Conservation (phyloP, 768 basidiomycete species). For the Lanmaoa pseudosensibilis region DNA sequence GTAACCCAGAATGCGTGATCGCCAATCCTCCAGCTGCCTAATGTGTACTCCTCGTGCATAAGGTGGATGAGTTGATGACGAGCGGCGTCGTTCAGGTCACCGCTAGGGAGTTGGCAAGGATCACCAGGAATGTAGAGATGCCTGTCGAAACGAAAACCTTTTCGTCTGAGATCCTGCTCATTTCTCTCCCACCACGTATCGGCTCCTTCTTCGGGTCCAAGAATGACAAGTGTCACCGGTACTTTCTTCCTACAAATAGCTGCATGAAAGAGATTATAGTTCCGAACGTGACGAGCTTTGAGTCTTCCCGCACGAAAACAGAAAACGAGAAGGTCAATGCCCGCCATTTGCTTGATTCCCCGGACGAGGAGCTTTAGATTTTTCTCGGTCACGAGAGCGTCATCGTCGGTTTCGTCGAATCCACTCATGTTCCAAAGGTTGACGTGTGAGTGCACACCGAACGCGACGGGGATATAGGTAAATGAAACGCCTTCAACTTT, state of each 20-base stretch:
- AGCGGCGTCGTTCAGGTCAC: not conserved
- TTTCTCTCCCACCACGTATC: slow-evolving; percentile 33
- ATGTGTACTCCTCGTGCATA: slow-evolving; percentile 9
- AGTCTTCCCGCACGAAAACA: slow-evolving; percentile 30
- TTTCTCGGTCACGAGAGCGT: slow-evolving; percentile 11
- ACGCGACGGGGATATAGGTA: not conserved
- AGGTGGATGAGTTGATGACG: slow-evolving; percentile 5
- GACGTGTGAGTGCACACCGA: slow-evolving; percentile 13
- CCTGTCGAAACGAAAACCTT: slow-evolving; percentile 24
- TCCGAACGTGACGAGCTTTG: slow-evolving; percentile 19
- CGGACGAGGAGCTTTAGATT: slow-evolving; percentile 18
- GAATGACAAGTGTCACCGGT: slow-evolving; percentile 29
- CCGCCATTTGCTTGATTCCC: slow-evolving; percentile 11
- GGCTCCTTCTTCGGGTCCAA: slow-evolving; percentile 32
- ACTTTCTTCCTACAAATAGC: slow-evolving; percentile 34
- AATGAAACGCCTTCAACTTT: not conserved
- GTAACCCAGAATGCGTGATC: slow-evolving; percentile 11
- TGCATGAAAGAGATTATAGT: slow-evolving; percentile 32
- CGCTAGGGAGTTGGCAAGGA: not conserved
- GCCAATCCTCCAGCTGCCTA: slow-evolving; percentile 16
- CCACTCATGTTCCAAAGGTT: slow-evolving; percentile 17
- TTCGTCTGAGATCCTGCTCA: slow-evolving; percentile 12
- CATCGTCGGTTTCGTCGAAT: slow-evolving; percentile 16
- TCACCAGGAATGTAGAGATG: slow-evolving; percentile 27
- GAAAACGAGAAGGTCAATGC: slow-evolving; percentile 28